Evolutionary conservation across 805 yeast genomes (phyloP).

Genomic region (Ogataea trehalophila): DNA sequence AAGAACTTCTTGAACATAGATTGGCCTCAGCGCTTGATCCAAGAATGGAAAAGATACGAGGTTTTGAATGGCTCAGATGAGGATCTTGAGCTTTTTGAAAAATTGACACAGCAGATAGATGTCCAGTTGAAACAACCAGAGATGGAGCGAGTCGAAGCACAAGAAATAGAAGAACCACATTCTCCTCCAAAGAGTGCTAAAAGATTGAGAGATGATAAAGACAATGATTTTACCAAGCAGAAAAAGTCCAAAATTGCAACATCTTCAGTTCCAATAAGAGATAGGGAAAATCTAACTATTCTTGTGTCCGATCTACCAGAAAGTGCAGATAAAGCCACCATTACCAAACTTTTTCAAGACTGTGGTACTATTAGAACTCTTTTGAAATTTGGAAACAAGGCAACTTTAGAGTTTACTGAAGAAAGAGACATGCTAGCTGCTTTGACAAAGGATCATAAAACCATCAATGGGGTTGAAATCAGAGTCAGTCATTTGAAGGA

Average conservation of each 20-base stretch:
- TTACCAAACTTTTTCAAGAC: conserved; percentile 45
- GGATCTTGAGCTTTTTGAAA: background rate
- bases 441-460: conserved; percentile 53
- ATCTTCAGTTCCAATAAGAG: conserved; percentile 27
- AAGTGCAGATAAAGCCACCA: conserved; percentile 32
- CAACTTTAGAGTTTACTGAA: conserved; percentile 53
- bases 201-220: conserved; percentile 3
- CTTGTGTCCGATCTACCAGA: conserved; percentile 46
- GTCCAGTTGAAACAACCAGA: conserved; percentile 1
- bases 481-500: conserved; percentile 40
- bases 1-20: conserved; percentile 32
- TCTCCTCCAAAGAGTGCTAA: background rate
- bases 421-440: conserved; percentile 51
- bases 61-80: conserved; percentile 30
- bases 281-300: conserved; percentile 57
- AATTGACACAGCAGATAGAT: background rate
- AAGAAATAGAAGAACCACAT: no score
- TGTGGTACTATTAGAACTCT: conserved; percentile 54
- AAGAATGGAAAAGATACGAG: conserved; percentile 39
- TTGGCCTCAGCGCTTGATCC: conserved; percentile 45
- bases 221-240: background rate
- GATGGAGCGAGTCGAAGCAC: conserved; percentile 2
- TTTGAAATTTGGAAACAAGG: conserved; percentile 26
- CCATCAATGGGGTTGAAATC: conserved; percentile 38
- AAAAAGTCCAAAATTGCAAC: conserved; percentile 1